Base-by-base conservation (phyloP, 164 flowering plant species). In the Paratinospora sagittata region DNA sequence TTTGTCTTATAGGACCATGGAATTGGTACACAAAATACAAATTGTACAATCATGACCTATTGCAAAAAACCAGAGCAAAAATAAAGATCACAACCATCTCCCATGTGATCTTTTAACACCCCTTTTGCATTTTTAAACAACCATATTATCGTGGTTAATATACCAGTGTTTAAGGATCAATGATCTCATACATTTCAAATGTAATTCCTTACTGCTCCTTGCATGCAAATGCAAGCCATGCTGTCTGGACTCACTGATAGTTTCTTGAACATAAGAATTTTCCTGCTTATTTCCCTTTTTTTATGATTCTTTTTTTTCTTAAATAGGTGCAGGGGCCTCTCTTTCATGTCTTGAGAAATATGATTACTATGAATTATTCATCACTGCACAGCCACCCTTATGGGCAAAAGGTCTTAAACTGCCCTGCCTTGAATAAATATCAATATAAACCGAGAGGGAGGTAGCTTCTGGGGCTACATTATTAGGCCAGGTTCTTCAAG, bases 331-430 rank as follows among this genome's bases (percentile, higher is more conserved):
- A 45, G 73, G 75, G 71, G 33, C 16, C 17, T 16, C 36, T 55
- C 24, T 65, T 27, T 58, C 17, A 65, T 45, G 57, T 39, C 21
- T 63, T 79, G 16, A 74, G 62, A 9, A 45, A 26, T 23, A 23
- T 71, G 26, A 41, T 80, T 55, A 30, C 12, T 58, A 23, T 2
- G 8, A 66, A 81, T 60, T 14, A 4, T 17, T 55, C 39, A 9
- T 43, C 45, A 47, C 70, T 81, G 8, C 71, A 70, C 27, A 77
- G 72, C 77, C 75, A 81, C 63, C 76, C 67, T 52, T 66, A 58
- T 47, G 82, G 84, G 49, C 77, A 75, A 68, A 65, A 36, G 47
- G 73, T 81, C 27, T n/a, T 76, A 19, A 17, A 1, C 58, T 52
- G n/a, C n/a, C n/a, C n/a, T n/a, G n/a, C 6, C 58, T 52, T 52